Conservation (phyloP, 2,329 filamentous ascomycete species). For the Albifimbria verrucaria region DNA sequence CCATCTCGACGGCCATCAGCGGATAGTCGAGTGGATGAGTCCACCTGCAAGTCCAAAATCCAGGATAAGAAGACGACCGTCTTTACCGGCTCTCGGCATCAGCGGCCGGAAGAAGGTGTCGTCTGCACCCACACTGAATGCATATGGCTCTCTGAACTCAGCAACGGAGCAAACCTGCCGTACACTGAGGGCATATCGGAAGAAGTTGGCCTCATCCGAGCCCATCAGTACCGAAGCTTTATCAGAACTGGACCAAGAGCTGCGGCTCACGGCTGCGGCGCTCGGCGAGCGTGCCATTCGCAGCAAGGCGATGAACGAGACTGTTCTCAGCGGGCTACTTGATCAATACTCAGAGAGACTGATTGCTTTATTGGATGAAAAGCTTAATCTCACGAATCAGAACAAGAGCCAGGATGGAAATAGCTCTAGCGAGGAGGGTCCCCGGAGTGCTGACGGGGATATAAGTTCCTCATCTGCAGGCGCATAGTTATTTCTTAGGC, state of each 20-base stretch:
- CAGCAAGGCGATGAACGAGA: conserved; percentile 54
- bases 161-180: conserved; percentile 64
- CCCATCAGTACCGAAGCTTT: conserved; percentile 54
- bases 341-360: conserved; percentile 74
- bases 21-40: conserved; percentile 41
- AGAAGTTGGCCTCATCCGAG: conserved; percentile 57
- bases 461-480: conserved; percentile 31
- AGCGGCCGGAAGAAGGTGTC: conserved; percentile 48
- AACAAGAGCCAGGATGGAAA: conserved; percentile 26
- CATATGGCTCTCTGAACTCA: conserved; percentile 55
- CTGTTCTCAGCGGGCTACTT: conserved; percentile 59
- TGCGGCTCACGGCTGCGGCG: conserved; percentile 60
- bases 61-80: conserved; percentile 47
- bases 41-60: conserved; percentile 49
- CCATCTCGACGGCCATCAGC: conserved; percentile 46
- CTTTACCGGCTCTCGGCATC: conserved; percentile 46
- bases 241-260: conserved; percentile 62
- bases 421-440: conserved; percentile 24
- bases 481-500: conserved; percentile 13
- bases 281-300: conserved; percentile 55
- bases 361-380: conserved; percentile 69
- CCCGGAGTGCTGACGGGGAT: conserved; percentile 30
- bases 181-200: conserved; percentile 59
- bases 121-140: conserved; percentile 39
- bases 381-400: conserved; percentile 50